These are phyloP conservation scores for Arthroderma uncinatum DNA, from an alignment of 2,329 filamentous ascomycete species.

Conservation along the genomic window DNA sequence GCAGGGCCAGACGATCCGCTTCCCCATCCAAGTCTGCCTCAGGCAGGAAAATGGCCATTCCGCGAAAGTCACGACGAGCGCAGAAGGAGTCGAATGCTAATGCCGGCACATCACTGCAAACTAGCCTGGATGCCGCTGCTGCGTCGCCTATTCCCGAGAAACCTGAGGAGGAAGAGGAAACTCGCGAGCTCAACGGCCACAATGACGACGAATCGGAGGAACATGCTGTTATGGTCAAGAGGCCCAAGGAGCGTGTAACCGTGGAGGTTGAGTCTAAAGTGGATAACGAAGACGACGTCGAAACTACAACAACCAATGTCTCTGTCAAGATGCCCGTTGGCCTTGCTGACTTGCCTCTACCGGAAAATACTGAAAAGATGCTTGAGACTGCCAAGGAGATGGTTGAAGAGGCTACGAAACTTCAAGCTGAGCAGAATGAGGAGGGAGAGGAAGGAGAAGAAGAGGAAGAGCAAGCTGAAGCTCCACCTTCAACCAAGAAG, in stretches of 20 bases:
- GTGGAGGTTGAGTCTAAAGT: conserved; percentile 59
- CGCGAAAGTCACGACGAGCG: conserved; percentile 43
- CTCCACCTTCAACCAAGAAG: conserved; percentile 17
- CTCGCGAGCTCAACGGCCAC: conserved; percentile 20
- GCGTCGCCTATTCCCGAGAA: conserved; percentile 20
- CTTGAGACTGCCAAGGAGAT: conserved; percentile 78
- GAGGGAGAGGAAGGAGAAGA: too few species aligned
- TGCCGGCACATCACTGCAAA: conserved; percentile 39
- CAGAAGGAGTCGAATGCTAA: conserved; percentile 40
- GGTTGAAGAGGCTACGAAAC: conserved; percentile 59
- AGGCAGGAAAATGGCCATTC: conserved; percentile 41
- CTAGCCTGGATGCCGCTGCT: conserved; percentile 36
- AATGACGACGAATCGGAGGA: conserved; percentile 22
- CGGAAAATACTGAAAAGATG: conserved; percentile 71
- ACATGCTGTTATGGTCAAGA: conserved; percentile 8
- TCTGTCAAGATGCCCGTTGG: conserved; percentile 64
- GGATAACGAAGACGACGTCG: conserved; percentile 42
- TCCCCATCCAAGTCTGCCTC: conserved; percentile 44
- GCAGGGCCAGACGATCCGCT: conserved; percentile 49
- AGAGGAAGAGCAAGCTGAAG: conserved; percentile 14
- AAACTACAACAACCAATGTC: conserved; percentile 61
- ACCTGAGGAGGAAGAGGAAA: conserved; percentile 18
- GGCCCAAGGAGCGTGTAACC: conserved; percentile 43
- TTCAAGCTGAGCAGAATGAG: conserved; percentile 29
- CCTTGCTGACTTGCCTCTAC: conserved; percentile 55